phyloP scores from a whole-genome alignment of 108 stramenopile genomes.

The Nannochloropsis gaditana region DNA sequence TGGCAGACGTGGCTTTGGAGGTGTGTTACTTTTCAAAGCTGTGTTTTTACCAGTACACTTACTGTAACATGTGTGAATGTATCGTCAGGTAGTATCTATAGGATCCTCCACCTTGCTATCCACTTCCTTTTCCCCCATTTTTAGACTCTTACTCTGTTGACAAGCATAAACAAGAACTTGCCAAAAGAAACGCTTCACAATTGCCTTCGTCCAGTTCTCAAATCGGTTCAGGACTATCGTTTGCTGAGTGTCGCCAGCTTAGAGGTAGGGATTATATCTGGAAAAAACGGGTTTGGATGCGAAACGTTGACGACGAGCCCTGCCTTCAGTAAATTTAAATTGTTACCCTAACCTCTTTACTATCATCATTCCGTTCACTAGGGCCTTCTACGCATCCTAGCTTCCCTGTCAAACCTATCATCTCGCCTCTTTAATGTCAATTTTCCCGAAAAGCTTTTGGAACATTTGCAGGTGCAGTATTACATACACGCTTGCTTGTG shows the following conservation, averaged over 20 bases:
- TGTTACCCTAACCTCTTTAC: background rate
- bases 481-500: too few relatives aligned
- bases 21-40: background rate
- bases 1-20: background rate
- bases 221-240: background rate
- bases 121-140: background rate
- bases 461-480: background rate
- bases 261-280: background rate
- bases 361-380: background rate
- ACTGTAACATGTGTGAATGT: too few relatives aligned
- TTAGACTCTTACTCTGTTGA: background rate
- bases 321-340: too few relatives aligned
- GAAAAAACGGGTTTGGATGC: too few relatives aligned
- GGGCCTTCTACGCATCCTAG: background rate
- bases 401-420: background rate
- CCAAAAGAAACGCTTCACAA: background rate
- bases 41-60: too few relatives aligned
- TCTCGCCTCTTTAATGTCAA: background rate
- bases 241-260: background rate
- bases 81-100: too few relatives aligned
- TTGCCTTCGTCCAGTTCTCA: background rate
- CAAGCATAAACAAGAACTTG: background rate
- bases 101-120: background rate
- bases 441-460: conserved; percentile 20
- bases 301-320: too few relatives aligned